Evolutionary conservation across 257 asterid genomes (phyloP), one percentile per base, ranked within the genome.

Genomic region (Asclepias syriaca): DNA sequence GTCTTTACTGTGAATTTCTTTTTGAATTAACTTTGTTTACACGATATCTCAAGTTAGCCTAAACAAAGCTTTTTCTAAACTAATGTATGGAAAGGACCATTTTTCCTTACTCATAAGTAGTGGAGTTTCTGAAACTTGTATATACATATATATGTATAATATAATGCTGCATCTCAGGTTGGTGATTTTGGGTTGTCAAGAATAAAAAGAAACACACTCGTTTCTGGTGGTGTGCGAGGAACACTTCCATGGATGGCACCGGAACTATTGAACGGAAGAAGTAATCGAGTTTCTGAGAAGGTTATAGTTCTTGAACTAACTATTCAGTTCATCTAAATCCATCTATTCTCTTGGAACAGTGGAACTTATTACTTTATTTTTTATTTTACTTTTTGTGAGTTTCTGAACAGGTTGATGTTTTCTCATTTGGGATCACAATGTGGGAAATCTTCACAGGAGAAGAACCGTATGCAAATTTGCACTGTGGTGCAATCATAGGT

Each of bases 201-300:
- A 83, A 92, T 92, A 68, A 92, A 89, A 70, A 79, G 86, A 63
- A 89, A 92, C 49, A 92, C 97, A 21, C 87, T 92, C 8, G 96
- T 89, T 55, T 92, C 97, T 43, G 97, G 97, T 65, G 96, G 97
- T 46, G 95, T 89, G 11, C 84, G 95, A 32, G 96, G 97, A 78
- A 89, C 96, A 34, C 97, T 91, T 79, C 97, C 97, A 5, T 91
- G 96, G 96, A 91, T 91, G 97, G 97, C 96, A n/a, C 96, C 97
- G 1, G 96, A 91, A 82, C 87, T 91, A 66, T 75, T 91, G 76
- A 84, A 81, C 65, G 96, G 97, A 77, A 82, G 83, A 77, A 86
- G 90, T 53, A 85, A 73, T 37, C 85, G 90, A 58, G 95, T 89
- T 78, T 89, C 97, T 69, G 96, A 89, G 77, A 92, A 88, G 72